Evolutionary conservation across 805 yeast genomes (phyloP).

Genomic region (Scheffersomyces amazonensis): DNA sequence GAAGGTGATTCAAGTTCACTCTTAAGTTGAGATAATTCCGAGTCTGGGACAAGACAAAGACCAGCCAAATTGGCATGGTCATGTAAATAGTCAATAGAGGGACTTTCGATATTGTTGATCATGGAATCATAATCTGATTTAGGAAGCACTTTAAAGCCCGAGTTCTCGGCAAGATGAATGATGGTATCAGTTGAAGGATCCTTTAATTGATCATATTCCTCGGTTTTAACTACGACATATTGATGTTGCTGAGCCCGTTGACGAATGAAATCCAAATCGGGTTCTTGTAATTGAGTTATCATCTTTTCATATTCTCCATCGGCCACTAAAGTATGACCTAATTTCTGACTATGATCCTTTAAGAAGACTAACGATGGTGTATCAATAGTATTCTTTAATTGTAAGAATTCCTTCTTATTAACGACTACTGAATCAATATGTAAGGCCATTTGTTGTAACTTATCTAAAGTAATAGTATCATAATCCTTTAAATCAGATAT

Average conservation of each 20-base stretch:
- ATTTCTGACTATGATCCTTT: slow-evolving; percentile 24
- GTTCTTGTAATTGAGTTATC: slow-evolving; percentile 8
- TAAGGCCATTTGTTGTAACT: not conserved
- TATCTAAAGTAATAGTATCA: not conserved
- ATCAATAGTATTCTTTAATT: slow-evolving; percentile 11
- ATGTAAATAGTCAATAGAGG: slow-evolving; percentile 13
- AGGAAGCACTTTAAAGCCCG: not conserved
- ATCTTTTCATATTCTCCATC: slow-evolving; percentile 9
- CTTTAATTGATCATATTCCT: slow-evolving; percentile 8
- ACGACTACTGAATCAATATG: slow-evolving; percentile 9
- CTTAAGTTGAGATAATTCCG: slow-evolving; percentile 8
- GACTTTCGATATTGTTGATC: slow-evolving; percentile 8
- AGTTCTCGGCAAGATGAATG: slow-evolving; percentile 1
- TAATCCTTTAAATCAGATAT: slow-evolving; percentile 10
- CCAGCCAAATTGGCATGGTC: slow-evolving; percentile 10
- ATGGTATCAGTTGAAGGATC: slow-evolving; percentile 2
- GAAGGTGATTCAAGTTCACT: slow-evolving; percentile 5
- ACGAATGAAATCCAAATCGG: slow-evolving; percentile 11
- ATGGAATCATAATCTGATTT: slow-evolving; percentile 11
- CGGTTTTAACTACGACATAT: slow-evolving; percentile 11
- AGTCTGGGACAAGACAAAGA: slow-evolving; percentile 9
- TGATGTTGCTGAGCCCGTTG: slow-evolving; percentile 10
- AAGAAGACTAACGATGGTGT: slow-evolving; percentile 28
- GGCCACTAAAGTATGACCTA: slow-evolving; percentile 12
- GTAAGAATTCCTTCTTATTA: slow-evolving; percentile 5